phyloP scores from a whole-genome alignment of 2,329 filamentous ascomycete species.

The Pseudogymnoascus sp. region DNA sequence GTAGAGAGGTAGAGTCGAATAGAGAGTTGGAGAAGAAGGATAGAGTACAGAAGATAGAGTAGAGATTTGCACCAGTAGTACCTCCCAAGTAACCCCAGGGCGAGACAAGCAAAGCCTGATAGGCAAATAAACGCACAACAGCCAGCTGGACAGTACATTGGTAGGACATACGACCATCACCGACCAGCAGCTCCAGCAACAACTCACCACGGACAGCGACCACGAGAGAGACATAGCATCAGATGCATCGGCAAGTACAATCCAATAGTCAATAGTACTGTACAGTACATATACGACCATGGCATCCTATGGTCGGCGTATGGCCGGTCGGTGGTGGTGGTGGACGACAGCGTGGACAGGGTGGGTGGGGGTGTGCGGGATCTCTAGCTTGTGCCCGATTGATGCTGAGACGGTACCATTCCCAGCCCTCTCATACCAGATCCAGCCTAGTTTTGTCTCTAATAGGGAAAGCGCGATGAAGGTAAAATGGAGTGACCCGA shows the following conservation, averaged over 20 bases:
- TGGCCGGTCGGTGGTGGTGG: background rate
- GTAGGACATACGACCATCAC: background rate
- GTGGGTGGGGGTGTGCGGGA: background rate
- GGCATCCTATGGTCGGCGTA: background rate
- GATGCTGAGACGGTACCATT: background rate
- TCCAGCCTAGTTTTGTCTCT: background rate
- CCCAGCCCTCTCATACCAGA: background rate
- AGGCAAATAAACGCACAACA: too few relatives aligned
- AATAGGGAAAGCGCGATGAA: background rate
- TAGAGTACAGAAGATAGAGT: background rate
- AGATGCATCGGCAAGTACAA: background rate
- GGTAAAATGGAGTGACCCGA: slow-evolving; percentile 1
- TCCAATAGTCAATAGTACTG: background rate
- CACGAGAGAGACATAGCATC: background rate
- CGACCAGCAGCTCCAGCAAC: background rate
- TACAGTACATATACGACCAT: background rate
- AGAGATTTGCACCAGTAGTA: background rate
- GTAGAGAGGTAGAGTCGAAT: background rate
- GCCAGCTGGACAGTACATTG: background rate
- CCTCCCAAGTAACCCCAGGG: too few relatives aligned
- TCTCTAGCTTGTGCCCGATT: background rate
- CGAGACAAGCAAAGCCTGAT: too few relatives aligned
- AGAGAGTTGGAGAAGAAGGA: background rate
- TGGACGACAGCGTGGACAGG: background rate
- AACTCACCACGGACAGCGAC: background rate